These are phyloP conservation scores for Viola odorata DNA, from an alignment of 345 rosid genomes.

Conservation along the genomic window DNA sequence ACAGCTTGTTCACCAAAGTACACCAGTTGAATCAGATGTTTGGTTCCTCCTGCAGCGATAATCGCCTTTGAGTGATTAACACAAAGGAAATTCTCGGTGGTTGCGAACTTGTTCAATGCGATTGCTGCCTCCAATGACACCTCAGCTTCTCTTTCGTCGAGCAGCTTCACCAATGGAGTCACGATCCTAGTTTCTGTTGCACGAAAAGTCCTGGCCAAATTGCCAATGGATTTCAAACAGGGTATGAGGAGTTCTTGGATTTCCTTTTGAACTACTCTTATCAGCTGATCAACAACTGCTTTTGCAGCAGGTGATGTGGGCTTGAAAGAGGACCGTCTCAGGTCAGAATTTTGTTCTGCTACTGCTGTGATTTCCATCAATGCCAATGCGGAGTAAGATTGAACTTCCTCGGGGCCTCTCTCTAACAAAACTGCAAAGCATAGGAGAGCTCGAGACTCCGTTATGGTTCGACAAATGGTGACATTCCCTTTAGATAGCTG, in stretches of 20 bases:
- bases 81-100: slow-evolving; percentile 19
- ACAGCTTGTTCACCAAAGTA: slow-evolving; percentile 28
- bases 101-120: slow-evolving; percentile 23
- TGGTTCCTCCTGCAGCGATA: slow-evolving; percentile 23
- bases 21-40: slow-evolving; percentile 27
- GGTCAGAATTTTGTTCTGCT: slow-evolving; percentile 21
- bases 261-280: slow-evolving; percentile 16
- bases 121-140: slow-evolving; percentile 24
- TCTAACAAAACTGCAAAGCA: slow-evolving; percentile 24
- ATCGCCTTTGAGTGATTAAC: slow-evolving; percentile 26
- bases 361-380: slow-evolving; percentile 29
- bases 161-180: slow-evolving; percentile 23
- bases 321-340: slow-evolving; percentile 26
- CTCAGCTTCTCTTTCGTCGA: slow-evolving; percentile 23
- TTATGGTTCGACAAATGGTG: slow-evolving; percentile 18
- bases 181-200: slow-evolving; percentile 27
- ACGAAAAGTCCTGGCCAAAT: slow-evolving; percentile 21
- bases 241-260: slow-evolving; percentile 20
- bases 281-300: slow-evolving; percentile 26
- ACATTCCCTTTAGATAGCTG: slow-evolving; percentile 17
- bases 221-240: slow-evolving; percentile 21
- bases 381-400: slow-evolving; percentile 27
- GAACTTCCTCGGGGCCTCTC: slow-evolving; percentile 27
- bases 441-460: slow-evolving; percentile 27
- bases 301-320: slow-evolving; percentile 25